Evolutionary conservation across 2,329 filamentous ascomycete genomes (phyloP), one percentile per base, ranked within the genome.

Genomic region (Bipolaris zeicola): DNA sequence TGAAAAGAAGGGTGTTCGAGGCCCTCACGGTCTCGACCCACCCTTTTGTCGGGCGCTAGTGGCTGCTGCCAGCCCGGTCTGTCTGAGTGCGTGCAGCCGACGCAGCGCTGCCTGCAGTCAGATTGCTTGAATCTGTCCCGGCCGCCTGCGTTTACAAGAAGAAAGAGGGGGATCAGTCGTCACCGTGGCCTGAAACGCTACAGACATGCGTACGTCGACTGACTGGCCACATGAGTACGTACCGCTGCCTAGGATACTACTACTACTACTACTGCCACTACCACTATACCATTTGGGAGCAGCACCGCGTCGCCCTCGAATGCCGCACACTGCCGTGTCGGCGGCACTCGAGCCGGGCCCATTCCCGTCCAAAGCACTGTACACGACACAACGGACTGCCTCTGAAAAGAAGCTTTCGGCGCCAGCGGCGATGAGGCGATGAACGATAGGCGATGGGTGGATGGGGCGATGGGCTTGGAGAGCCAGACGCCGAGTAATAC

Each of bases 1-100:
- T 55, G 52, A 61, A 62, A 57, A 55, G 57, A 52, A 55, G 53
- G 44, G 60, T 47, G 59, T 54, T 63, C 62, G 41, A 53, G 62
- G 59, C 62, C 55, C 38, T 56, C 48, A 53, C 45, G 24, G 58
- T 44, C 52, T 38, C 50, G 55, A 14, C 45, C 50, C 55, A 50
- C 41, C 45, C 31, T 44, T 49, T 34, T 36, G 50, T 36, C 39
- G 37, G 39, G 41, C 50, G 34, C 55, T 54, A 49, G 45, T 52
- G 54, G 49, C 44, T 43, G 22, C 38, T 48, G 22, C 38, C 31
- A 43, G 38, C 54, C 54, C 8, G 49, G 48, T 22, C 45, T 50
- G 48, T 16, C 45, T 50, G 31, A 28, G 28, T 45, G 43, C n/a
- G 11, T 41, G 26, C 36, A 41, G 38, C 38, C 38, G 38, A 24